Conservation (phyloP, 2,329 filamentous ascomycete species). For the Neonectria faginata region DNA sequence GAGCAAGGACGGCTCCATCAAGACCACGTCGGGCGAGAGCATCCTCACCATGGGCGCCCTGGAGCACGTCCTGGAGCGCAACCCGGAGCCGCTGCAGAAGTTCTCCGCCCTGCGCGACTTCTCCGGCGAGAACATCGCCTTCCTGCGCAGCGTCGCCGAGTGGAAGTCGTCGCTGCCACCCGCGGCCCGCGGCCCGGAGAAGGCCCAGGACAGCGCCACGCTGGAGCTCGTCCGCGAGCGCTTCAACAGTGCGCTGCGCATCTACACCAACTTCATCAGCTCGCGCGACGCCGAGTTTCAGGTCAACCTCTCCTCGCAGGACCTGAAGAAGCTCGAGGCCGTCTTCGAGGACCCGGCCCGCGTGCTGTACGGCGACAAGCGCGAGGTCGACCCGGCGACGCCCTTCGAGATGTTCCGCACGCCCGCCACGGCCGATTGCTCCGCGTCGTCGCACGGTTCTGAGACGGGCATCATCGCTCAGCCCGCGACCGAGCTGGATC, state of each 20-base stretch:
- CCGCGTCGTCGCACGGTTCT: conserved; percentile 33
- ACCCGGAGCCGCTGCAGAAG: conserved; percentile 69
- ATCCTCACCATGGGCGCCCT: conserved; percentile 46
- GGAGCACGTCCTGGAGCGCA: conserved; percentile 69
- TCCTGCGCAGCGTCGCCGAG: conserved; percentile 67
- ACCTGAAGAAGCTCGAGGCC: conserved; percentile 64
- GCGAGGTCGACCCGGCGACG: conserved; percentile 55
- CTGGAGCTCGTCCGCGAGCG: conserved; percentile 58
- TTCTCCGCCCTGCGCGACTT: conserved; percentile 76
- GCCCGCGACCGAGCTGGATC: conserved; percentile 31
- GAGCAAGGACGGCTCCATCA: conserved; percentile 50
- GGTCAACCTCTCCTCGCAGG: conserved; percentile 71
- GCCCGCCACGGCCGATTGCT: conserved; percentile 39
- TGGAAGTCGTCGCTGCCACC: conserved; percentile 50
- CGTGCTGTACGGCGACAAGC: conserved; percentile 55
- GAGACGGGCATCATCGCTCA: conserved; percentile 41
- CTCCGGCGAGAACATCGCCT: conserved; percentile 76
- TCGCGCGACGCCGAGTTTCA: conserved; percentile 68
- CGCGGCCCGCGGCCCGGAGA: conserved; percentile 40
- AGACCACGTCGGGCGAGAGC: conserved; percentile 53
- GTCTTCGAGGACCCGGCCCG: conserved; percentile 68
- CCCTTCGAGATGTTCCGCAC: conserved; percentile 56
- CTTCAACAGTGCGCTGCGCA: conserved; percentile 68
- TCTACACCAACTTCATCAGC: conserved; percentile 45
- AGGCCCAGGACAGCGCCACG: conserved; percentile 35